Base-by-base conservation (phyloP, 768 basidiomycete genomes). In the Ramaria rubella region DNA sequence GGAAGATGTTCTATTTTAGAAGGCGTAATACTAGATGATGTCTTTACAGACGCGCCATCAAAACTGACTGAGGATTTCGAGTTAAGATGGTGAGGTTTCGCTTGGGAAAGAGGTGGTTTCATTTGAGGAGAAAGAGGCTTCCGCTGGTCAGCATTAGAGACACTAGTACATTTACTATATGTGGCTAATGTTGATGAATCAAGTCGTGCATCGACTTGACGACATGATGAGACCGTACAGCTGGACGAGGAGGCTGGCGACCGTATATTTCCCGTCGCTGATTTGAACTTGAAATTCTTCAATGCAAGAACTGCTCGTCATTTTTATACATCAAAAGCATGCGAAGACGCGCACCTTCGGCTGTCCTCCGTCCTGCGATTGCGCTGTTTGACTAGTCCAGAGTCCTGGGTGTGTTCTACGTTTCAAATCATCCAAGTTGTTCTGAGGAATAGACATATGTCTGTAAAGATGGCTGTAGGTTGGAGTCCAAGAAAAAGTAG, bases 211-310 rank as follows among this genome's bases (percentile, higher is more conserved):
- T 48, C 11, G 12, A 48, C 2, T 8, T 14, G 27, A 26, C 9
- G 27, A 24, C 46, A 27, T 12, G 29, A 29, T 29, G 12, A 6
- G 14, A 36, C 6, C 44, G 17, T 21, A 56, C 55, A 17, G 21
- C 29, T 11, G 29, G 23, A 38, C 30, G 52, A 21, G 33, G 43
- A 15, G 8, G 55, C 3, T 3, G 33, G 45, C 5, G 55, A 45
- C 21, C 29, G 55, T 23, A 8, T 24, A 4, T 15, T 11, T 26
- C 44, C 45, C 15, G 43, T 31, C 29, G 55, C 24, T 15, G 55
- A 31, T 56, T 56, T 56, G 45, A 56, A 56, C 45, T 56, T 56
- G 29, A 48, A 56, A 23, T 24, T 34, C 55, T 56, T n/a, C 9
- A 29, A n/a, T n/a, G n/a, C 33, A 38, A 38, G n/a, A 8, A 51